phyloP scores from a whole-genome alignment of 1,284 basidiomycete species.

The Moniliophthora roreri region DNA sequence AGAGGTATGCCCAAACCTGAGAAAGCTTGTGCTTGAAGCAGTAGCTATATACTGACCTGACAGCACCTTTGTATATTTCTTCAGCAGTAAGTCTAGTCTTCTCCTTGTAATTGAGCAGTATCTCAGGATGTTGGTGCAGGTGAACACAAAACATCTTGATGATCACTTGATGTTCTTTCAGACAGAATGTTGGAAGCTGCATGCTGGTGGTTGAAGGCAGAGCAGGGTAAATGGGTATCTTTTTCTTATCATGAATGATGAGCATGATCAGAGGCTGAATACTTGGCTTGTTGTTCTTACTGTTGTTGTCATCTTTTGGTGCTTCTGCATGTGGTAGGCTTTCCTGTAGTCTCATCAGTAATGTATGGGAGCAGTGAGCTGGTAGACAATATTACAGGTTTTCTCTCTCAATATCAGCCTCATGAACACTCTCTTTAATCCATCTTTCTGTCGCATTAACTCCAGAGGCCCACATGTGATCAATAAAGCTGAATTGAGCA shows the following conservation, averaged over 20 bases:
- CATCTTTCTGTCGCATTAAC: neutral
- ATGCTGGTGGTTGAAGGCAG: neutral
- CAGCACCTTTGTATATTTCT: conserved; percentile 15
- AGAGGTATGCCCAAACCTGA: conserved; percentile 24
- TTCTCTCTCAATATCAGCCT: too few relatives aligned
- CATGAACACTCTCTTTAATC: neutral
- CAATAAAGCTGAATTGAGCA: conserved; percentile 10
- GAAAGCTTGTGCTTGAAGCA: conserved; percentile 16
- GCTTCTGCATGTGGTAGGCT: too few relatives aligned
- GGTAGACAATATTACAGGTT: too few relatives aligned
- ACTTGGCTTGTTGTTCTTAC: too few relatives aligned
- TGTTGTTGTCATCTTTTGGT: too few relatives aligned
- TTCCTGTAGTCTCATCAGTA: too few relatives aligned
- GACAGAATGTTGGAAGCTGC: conserved; percentile 3
- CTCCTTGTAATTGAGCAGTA: neutral
- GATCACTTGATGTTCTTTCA: neutral
- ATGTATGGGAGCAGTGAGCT: too few relatives aligned
- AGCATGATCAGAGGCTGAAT: too few relatives aligned
- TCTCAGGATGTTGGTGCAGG: conserved; percentile 5
- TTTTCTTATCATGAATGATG: neutral
- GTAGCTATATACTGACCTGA: conserved; percentile 19
- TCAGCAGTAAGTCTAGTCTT: neutral
- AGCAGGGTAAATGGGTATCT: neutral
- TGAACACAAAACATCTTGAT: conserved; percentile 2
- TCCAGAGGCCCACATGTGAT: conserved; percentile 16